Evolutionary conservation across 768 basidiomycete genomes (phyloP).

Genomic region (Mycena capillaripes): DNA sequence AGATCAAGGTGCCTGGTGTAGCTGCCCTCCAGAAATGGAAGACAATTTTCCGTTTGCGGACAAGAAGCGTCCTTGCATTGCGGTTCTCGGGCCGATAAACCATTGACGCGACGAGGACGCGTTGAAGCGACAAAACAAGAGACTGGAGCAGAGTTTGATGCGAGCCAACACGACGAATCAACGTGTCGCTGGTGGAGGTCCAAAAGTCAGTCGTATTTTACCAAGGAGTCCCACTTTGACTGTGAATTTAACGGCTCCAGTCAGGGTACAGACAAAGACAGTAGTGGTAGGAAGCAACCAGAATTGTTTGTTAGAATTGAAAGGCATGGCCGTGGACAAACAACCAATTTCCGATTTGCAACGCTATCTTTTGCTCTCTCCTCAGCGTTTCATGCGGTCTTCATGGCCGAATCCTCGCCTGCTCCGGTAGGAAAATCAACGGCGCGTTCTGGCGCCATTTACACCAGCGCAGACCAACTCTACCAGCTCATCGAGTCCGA

Average conservation of each 20-base stretch:
- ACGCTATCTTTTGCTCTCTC: neutral
- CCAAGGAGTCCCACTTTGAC: too few relatives aligned
- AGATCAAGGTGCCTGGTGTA: too few relatives aligned
- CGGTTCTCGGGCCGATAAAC: neutral
- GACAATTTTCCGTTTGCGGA: conserved; percentile 1
- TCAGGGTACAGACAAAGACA: too few relatives aligned
- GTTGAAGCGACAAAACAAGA: too few relatives aligned
- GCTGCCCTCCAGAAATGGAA: neutral
- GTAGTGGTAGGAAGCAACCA: neutral
- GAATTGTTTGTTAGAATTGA: neutral
- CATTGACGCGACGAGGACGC: neutral
- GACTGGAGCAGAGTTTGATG: neutral
- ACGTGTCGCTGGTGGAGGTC: neutral
- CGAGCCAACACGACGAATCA: neutral
- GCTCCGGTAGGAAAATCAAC: neutral
- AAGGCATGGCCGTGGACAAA: neutral
- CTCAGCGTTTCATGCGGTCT: conserved; percentile 6
- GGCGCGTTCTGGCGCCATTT: conserved; percentile 20
- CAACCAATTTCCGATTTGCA: neutral
- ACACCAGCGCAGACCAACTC: conserved; percentile 11
- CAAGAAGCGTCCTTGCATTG: neutral
- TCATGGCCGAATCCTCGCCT: conserved; percentile 7
- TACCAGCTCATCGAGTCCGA: conserved; percentile 23
- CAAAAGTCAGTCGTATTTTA: too few relatives aligned
- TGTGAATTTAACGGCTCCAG: too few relatives aligned